These are phyloP conservation scores for Peterozyma toletana DNA, from an alignment of 805 yeast genomes.

Conservation along the genomic window DNA sequence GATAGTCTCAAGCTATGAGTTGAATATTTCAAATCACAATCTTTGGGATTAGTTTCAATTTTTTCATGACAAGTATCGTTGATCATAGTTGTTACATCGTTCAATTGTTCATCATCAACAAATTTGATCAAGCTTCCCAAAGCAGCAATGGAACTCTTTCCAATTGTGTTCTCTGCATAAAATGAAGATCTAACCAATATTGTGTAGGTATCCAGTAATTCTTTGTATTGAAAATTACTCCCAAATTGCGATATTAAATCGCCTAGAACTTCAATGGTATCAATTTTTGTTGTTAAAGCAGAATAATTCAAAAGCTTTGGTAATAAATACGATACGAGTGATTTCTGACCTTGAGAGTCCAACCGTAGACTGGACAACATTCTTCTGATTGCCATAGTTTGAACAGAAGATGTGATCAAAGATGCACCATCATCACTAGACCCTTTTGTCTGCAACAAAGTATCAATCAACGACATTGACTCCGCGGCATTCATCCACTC, in stretches of 20 bases:
- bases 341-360: constrained; percentile 15
- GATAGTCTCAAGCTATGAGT: constrained; percentile 4
- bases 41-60: constrained; percentile 4
- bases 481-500: constrained; percentile 26
- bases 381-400: constrained; percentile 44
- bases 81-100: constrained; percentile 12
- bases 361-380: constrained; percentile 28
- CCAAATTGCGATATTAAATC: constrained; percentile 45
- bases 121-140: constrained; percentile 25
- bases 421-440: constrained; percentile 10
- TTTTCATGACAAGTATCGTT: constrained; percentile 1
- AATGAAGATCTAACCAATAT: constrained; percentile 28
- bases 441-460: constrained; percentile 16
- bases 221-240: constrained; percentile 15
- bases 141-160: constrained; percentile 35
- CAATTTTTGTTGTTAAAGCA: constrained; percentile 29
- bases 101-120: constrained; percentile 15
- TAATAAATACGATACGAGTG: constrained; percentile 28
- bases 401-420: constrained; percentile 38
- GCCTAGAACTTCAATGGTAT: constrained; percentile 52
- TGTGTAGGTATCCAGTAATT: constrained; percentile 15
- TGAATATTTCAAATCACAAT: background rate
- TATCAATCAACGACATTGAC: constrained; percentile 20
- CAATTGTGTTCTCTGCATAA: constrained; percentile 33
- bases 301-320: constrained; percentile 26